Base-by-base conservation (phyloP, 768 basidiomycete species). In the Xerocomellus intermedius region DNA sequence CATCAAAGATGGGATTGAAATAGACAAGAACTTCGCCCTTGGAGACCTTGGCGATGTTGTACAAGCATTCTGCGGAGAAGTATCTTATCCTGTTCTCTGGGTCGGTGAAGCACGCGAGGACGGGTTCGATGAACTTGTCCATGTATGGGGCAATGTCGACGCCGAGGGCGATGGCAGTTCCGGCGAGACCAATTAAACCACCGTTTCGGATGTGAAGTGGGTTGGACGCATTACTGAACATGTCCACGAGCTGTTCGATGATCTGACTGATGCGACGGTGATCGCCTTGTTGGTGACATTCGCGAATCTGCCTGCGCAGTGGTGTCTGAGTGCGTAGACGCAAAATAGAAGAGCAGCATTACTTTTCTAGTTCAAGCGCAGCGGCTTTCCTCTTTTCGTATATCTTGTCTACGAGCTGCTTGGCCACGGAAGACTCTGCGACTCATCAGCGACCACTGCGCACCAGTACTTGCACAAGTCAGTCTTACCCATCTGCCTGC, bases 1-100 rank as follows among this genome's bases (percentile, higher is more conserved):
- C 89, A 73, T 98, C 97, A 64, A 99, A 99, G 52, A 98, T 93
- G 54, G 95, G 94, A 67, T 99, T 99, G 77, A 98, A 99, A 69
- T 95, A 97, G 14, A 98, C 85, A 54, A 99, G 76, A 32, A 98
- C 87, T 71, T 98, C 96, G 37, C 96, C 97, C 65, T 97, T 96
- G 32, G 94, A 96, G 16, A 97, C 95, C 72, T 95, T 93, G 26
- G 91, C 92, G 59, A 99, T 95, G 74, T 99, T 99, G 76, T 99
- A 99, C 59, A 99, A 75, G 66, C 94, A 96, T 69, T 99, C 97
- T 24, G 94, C 95, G 6, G 96, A 96, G 76, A 97, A 98, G 74
- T 98, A 99, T 42, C 94, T 84, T 56, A 98, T 93, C 67, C 94
- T 82, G 73, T 91, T 94, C 77, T 98, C 96, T 2, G 88, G 80